A percentile compares a stretch with the other conserved stretches of the same genome.
These are phyloP conservation scores for Leptodontidium sp. DNA, from an alignment of 2,329 filamentous ascomycete genomes.

Conservation along the genomic window DNA sequence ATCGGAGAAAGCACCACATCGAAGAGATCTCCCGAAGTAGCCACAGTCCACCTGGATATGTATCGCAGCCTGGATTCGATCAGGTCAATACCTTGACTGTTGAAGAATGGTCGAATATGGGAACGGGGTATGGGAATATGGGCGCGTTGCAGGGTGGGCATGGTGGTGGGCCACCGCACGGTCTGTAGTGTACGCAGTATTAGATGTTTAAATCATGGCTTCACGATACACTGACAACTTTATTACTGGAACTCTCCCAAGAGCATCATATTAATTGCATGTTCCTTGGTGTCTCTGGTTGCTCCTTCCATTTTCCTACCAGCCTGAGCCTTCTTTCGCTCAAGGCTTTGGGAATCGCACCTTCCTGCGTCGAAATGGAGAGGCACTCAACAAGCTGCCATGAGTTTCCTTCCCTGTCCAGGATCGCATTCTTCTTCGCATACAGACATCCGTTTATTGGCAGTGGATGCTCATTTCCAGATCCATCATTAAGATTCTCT, in stretches of 20 bases:
- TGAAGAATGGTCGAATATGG: slow-evolving; percentile 38
- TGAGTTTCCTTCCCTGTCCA: background rate
- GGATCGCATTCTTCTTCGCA: slow-evolving; percentile 11
- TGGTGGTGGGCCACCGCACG: slow-evolving; percentile 28
- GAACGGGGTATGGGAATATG: slow-evolving; percentile 29
- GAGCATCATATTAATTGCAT: background rate
- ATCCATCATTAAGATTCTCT: slow-evolving; percentile 29
- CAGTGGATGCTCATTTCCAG: slow-evolving; percentile 17
- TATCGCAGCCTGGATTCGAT: slow-evolving; percentile 36
- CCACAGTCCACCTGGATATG: slow-evolving; percentile 38
- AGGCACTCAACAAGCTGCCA: background rate
- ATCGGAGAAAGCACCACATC: slow-evolving; percentile 49
- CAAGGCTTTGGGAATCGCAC: background rate
- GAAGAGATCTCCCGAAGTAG: slow-evolving; percentile 36
- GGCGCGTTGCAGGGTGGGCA: slow-evolving; percentile 29
- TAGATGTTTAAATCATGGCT: background rate
- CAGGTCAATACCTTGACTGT: slow-evolving; percentile 33
- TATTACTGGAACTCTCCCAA: no score
- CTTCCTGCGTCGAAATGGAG: background rate
- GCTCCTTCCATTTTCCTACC: background rate
- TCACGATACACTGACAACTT: background rate
- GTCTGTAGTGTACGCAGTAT: slow-evolving; percentile 21
- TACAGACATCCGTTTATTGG: slow-evolving; percentile 7
- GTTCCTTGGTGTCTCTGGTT: background rate
- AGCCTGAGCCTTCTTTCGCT: background rate